Evolutionary conservation across 495 filamentous ascomycete genomes (phyloP), one percentile per base, ranked within the genome.

Genomic region (Hyaloscypha finlandica): DNA sequence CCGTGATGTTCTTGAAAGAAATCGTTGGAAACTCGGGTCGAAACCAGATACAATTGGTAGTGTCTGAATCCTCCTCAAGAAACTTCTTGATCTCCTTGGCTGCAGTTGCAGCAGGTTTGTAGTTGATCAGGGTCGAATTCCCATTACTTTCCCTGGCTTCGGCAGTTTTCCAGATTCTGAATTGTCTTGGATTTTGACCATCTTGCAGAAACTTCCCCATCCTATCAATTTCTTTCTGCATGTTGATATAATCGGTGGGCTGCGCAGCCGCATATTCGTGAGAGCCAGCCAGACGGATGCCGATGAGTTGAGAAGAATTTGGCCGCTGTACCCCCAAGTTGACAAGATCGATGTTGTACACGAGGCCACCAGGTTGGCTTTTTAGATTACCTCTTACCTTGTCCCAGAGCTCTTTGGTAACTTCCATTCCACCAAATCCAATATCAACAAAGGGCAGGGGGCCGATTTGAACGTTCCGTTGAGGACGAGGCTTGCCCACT

Each of bases 121-220:
- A 48, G 6, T 59, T 16, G 25, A 68, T 68, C 31, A 68, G 32
- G 2, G 8, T 8, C 1, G 58, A 61, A 6, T n/a, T 8, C 19
- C 19, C 37, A 29, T 51, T 51, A 9, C n/a, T 8, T n/a, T 68
- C 53, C 8, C 59, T n/a, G 37, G 42, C 33, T 19, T 51, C 31
- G 20, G 52, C 59, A 2, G 52, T 42, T n/a, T 58, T 55, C 66
- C 66, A 68, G 16, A 68, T n/a, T 22, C 53, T 53, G 54, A 62
- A 63, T 9, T 30, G 16, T 51, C 33, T 59, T 39, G n/a, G 54
- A 31, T 33, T 20, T 19, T n/a, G 30, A 35, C 25, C 61, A 22
- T 22, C n/a, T 14, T 19, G 22, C 16, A 20, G 9, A 11, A 42
- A 39, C n/a, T 42, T 42, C 2, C 6, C 19, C 19, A 61, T 61